phyloP scores from a whole-genome alignment of 2,329 filamentous ascomycete species.

The Emydomyces testavorans region DNA sequence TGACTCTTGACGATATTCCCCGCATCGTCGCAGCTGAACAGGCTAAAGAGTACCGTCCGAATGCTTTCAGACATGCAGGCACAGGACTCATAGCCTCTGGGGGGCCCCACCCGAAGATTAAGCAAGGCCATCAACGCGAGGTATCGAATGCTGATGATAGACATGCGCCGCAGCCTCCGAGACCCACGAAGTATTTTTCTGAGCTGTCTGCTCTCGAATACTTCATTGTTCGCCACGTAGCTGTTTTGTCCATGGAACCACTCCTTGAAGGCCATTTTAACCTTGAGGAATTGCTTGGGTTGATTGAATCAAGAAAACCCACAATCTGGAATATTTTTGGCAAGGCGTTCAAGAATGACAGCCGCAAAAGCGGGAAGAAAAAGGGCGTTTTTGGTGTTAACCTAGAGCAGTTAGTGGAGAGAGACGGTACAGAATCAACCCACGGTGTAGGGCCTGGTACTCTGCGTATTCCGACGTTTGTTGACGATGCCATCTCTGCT shows the following conservation, averaged over 20 bases:
- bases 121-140: constrained; percentile 58
- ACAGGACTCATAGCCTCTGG: constrained; percentile 52
- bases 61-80: constrained; percentile 63
- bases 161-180: constrained; percentile 39
- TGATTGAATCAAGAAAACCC: constrained; percentile 86
- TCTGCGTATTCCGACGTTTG: constrained; percentile 77
- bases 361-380: constrained; percentile 62
- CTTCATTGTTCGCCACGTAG: constrained; percentile 91
- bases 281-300: constrained; percentile 80
- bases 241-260: constrained; percentile 88
- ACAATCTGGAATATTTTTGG: constrained; percentile 98
- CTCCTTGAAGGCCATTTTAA: constrained; percentile 81
- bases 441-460: constrained; percentile 89
- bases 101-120: constrained; percentile 53
- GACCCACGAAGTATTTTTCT: constrained; percentile 77
- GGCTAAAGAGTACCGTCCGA: constrained; percentile 76
- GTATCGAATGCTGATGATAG: constrained; percentile 46
- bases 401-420: constrained; percentile 77
- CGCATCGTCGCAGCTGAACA: constrained; percentile 93
- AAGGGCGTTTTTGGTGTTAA: constrained; percentile 89
- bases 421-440: constrained; percentile 92
- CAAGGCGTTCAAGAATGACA: constrained; percentile 83
- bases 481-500: constrained; percentile 87
- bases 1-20: constrained; percentile 92
- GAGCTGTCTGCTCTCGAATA: constrained; percentile 92